Conservation (phyloP, 192 early-diverging fungal genomes). For the Dispira parvispora region DNA sequence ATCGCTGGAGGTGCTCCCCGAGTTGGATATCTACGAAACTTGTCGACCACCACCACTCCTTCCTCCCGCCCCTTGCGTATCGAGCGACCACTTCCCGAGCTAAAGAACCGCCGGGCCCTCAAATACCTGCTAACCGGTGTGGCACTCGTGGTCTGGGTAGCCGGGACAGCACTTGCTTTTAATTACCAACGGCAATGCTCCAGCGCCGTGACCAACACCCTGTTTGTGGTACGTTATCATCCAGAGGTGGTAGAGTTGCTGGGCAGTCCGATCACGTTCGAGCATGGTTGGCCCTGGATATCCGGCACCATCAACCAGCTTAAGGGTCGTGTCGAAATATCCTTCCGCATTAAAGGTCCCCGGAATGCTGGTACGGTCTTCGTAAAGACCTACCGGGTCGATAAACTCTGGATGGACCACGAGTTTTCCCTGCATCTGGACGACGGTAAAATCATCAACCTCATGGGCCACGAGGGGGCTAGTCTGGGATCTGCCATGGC, state of each 20-base stretch:
- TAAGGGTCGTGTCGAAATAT: conserved; percentile 36
- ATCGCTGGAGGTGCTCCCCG: too few relatives aligned
- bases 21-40: too few relatives aligned
- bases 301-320: conserved; percentile 41
- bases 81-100: conserved; percentile 15
- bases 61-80: background rate
- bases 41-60: background rate
- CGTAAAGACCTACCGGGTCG: background rate
- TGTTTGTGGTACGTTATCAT: conserved; percentile 39
- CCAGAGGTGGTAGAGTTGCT: conserved; percentile 24
- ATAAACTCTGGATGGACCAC: background rate
- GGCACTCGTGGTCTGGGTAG: conserved; percentile 33
- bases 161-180: conserved; percentile 27
- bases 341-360: conserved; percentile 28
- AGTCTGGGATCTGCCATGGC: too few relatives aligned
- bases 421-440: background rate
- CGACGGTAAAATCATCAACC: background rate
- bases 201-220: conserved; percentile 34
- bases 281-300: conserved; percentile 41
- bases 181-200: conserved; percentile 39
- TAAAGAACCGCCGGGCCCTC: conserved; percentile 12
- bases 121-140: conserved; percentile 20
- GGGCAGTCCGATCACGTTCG: conserved; percentile 36
- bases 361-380: background rate
- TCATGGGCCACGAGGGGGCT: background rate